Base-by-base conservation (phyloP, 208 protist species). In the Blastocrithidia nonstop region DNA sequence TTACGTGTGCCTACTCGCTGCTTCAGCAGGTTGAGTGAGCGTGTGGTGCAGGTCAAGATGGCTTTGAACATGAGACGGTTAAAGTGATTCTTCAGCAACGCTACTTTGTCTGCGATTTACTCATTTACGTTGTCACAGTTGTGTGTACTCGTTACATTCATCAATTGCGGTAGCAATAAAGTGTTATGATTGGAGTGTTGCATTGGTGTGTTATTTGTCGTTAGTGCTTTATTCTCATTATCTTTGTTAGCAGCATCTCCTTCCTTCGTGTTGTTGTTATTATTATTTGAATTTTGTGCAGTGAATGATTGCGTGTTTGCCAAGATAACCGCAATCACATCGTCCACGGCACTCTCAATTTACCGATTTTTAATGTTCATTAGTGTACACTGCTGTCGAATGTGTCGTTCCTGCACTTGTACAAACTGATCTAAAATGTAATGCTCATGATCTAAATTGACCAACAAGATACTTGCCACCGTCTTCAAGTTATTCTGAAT, bases 331-430 rank as follows among this genome's bases (percentile, higher is more conserved):
- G 62, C 15, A 19, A 95, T 46, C 20, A 95, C 71, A 54, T 95
- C 91, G 31, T 91, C 72, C 33, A 93, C 83, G 28, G 88, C 92
- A 31, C 61, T 78, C 62, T 94, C 81, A 22, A 96, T 73, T 57
- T 97, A 92, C 19, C 76, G 60, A 71, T 94, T 96, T 68, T 95
- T 96, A 54, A 95, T 70, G 54, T 93, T 71, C 55, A 96, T 89
- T 16, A 88, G 57, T 46, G 86, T 72, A 41, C 85, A 93, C 57
- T 93, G 81, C 66, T 90, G 70, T n/a, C 63, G 67, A 47, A 95
- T 88, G 61, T 85, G 70, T 36, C 66, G 65, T 60, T 93, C 72
- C 62, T 95, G 87, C 38, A 79, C 49, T 35, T 72, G 67, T 22
- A 97, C 86, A 50, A 97, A 97, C 61, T 95, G 80, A 43, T 92